Base-by-base conservation (phyloP, 495 filamentous ascomycete genomes). In the Aspergillus wentii region DNA sequence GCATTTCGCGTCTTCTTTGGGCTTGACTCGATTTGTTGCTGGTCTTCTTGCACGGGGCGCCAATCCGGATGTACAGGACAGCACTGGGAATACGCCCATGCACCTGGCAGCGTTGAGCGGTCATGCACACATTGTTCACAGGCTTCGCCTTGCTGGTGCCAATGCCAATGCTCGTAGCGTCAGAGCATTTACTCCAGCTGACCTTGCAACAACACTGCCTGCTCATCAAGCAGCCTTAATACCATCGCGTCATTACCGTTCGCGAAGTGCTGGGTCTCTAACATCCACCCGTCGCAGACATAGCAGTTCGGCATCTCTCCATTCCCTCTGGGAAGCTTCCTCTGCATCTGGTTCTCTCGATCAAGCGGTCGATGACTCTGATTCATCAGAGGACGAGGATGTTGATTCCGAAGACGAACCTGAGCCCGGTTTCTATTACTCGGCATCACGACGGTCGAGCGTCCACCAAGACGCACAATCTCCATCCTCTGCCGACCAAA, bases 101-200 rank as follows among this genome's bases (percentile, higher is more conserved):
- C 87, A 92, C 51, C 71, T 90, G 48, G 88, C 88, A 19, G 79
- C 85, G n/a, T 69, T 94, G 46, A 80, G 80, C 57, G 76, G 81
- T 23, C 80, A 87, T 51, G 65, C 75, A 13, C 78, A 88, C 42
- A 88, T 94, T 44, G 75, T 92, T 8, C 75, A 81, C 36, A 76
- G 81, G 14, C 76, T 95, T 20, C 75, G 90, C 33, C 66, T 81
- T 17, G 75, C 76, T 19, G 83, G 86, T 14, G 86, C 85, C 5
- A 82, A 87, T 57, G 75, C 84, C 13, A 79, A 68, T 30, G 57
- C 85, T 17, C 78, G 82, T 41, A 92, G 78, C 52, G 59, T 83
- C 14, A 77, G 79, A 34, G 84, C 85, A 19, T 80, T 82, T 40
- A 83, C 80, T 4, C 71, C 88, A 19, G 72, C 80, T 8, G 86